Percentiles rank a stretch among this genome's conserved stretches.
These are phyloP conservation scores for Ceratocystis smalleyi DNA, from an alignment of 2,329 filamentous ascomycete species.

Conservation along the genomic window DNA sequence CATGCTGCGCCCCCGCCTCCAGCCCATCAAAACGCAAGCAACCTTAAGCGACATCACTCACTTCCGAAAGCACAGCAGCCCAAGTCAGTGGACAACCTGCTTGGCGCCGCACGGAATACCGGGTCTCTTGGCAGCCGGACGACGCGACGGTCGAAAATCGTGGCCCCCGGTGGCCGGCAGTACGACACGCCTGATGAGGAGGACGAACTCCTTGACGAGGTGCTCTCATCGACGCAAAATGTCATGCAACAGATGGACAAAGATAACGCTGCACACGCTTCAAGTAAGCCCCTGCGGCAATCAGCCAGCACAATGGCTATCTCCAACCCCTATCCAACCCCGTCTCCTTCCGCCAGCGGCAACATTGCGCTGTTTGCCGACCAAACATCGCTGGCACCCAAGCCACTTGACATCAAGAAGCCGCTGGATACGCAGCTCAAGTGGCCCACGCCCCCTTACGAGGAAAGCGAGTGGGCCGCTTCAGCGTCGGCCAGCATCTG, in stretches of 20 bases:
- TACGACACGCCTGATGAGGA: conserved; percentile 95
- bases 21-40: conserved; percentile 36
- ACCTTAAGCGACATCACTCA: conserved; percentile 50
- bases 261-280: conserved; percentile 27
- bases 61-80: conserved; percentile 44
- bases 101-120: conserved; percentile 32
- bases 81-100: conserved; percentile 47
- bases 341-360: conserved; percentile 66
- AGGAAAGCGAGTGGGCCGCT: conserved; percentile 81
- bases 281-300: conserved; percentile 35
- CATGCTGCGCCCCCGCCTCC: conserved; percentile 35
- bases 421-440: conserved; percentile 42
- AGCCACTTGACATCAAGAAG: conserved; percentile 54
- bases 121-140: conserved; percentile 12
- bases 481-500: conserved; percentile 70
- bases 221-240: conserved; percentile 58
- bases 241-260: conserved; percentile 57
- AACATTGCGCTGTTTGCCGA: conserved; percentile 62
- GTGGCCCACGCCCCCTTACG: conserved; percentile 92
- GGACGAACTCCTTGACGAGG: conserved; percentile 88
- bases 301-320: conserved; percentile 49
- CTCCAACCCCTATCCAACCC: conserved; percentile 48
- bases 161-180: conserved; percentile 54
- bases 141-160: conserved; percentile 61
- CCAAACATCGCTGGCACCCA: conserved; percentile 43